Conservation (phyloP, 129 eudicot genomes). For the carrot (Daucus carota) region DH1_v3.0 NC_030381.2:53995501-53996000, state of each 20-base stretch:
- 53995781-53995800: constrained; percentile 88
- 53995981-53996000: constrained; percentile 97
- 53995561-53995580: not conserved
- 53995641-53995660: constrained; percentile 64
- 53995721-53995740: constrained; percentile 95
- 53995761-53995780: constrained; percentile 80
- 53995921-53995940: constrained; percentile 90
- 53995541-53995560: not conserved
- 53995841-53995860: not conserved
- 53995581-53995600: not conserved
- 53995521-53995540: not conserved
- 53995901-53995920: constrained; percentile 60
- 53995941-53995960: constrained; percentile 97
- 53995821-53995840: not conserved
- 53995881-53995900: constrained; percentile 11
- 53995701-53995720: constrained; percentile 89
- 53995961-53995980: constrained; percentile 97
- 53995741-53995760: constrained; percentile 93
- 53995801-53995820: constrained; percentile 4
- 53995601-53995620: not conserved
- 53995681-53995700: constrained; percentile 68
- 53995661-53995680: constrained; percentile 89
- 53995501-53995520: constrained; percentile 49
- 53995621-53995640: constrained; percentile 3
- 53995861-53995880: constrained; percentile 10